Evolutionary conservation across 2,329 filamentous ascomycete genomes (phyloP).

Genomic region (Aspergillus melleus): DNA sequence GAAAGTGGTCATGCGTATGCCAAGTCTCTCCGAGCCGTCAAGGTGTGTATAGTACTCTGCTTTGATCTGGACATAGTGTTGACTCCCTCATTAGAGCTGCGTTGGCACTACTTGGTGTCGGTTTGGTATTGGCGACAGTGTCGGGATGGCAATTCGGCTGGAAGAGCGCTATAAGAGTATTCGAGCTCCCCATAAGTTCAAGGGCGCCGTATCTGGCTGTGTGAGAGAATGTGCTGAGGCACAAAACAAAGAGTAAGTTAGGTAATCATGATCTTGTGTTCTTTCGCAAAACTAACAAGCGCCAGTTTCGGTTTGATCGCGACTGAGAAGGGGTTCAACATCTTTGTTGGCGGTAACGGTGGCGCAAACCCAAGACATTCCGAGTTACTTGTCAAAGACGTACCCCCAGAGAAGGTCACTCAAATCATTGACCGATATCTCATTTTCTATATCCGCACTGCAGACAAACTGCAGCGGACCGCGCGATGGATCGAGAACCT

Average conservation of each 20-base stretch:
- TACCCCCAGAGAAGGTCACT: slow-evolving; percentile 77
- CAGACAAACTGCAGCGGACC: slow-evolving; percentile 85
- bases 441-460: slow-evolving; percentile 91
- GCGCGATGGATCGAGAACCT: slow-evolving; percentile 84
- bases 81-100: slow-evolving; percentile 60
- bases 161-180: slow-evolving; percentile 93
- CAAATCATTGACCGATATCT: slow-evolving; percentile 85
- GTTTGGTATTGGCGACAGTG: slow-evolving; percentile 84
- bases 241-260: slow-evolving; percentile 78
- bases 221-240: slow-evolving; percentile 93
- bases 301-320: slow-evolving; percentile 81
- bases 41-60: slow-evolving; percentile 40
- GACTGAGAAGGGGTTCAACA: slow-evolving; percentile 89
- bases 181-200: slow-evolving; percentile 85
- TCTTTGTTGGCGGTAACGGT: slow-evolving; percentile 87
- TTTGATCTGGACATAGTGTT: background rate
- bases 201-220: slow-evolving; percentile 85
- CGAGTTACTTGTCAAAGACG: slow-evolving; percentile 82
- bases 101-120: slow-evolving; percentile 91
- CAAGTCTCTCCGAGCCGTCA: slow-evolving; percentile 84
- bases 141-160: slow-evolving; percentile 82
- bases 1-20: slow-evolving; percentile 90
- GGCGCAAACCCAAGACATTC: slow-evolving; percentile 81
- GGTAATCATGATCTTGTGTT: background rate
- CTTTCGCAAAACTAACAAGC: slow-evolving; percentile 10